phyloP scores from a whole-genome alignment of 1,284 basidiomycete genomes.

The Meripilus lineatus region DNA sequence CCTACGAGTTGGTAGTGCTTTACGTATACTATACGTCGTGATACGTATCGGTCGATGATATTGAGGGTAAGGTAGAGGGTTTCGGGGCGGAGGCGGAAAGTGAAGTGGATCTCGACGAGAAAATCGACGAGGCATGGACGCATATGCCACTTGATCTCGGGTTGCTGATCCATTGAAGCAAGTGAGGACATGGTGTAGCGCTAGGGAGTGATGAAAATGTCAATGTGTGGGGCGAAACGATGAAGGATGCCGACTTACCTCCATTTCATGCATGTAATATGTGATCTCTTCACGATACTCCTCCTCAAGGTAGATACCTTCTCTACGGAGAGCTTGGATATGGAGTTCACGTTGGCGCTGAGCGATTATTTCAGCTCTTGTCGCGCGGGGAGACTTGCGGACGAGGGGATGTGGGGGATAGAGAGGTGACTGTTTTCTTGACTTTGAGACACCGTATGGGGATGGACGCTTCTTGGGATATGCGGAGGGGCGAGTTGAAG shows the following conservation, averaged over 20 bases:
- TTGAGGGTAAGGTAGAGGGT: constrained; percentile 98
- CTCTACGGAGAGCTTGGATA: constrained; percentile 58
- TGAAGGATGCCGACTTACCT: constrained; percentile 57
- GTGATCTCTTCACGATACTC: constrained; percentile 95
- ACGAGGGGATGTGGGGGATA: constrained; percentile 38
- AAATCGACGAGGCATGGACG: constrained; percentile 99
- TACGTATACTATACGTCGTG: constrained; percentile 96
- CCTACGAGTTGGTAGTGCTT: constrained; percentile 99
- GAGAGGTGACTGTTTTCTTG: constrained; percentile 44
- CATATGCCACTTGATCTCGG: constrained; percentile 97
- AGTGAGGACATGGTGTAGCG: constrained; percentile 82
- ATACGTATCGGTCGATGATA: constrained; percentile 98
- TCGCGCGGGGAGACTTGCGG: constrained; percentile 59
- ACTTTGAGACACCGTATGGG: constrained; percentile 68
- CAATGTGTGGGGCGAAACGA: constrained; percentile 9
- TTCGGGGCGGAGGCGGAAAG: constrained; percentile 94
- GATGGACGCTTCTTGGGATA: constrained; percentile 82
- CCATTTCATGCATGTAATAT: constrained; percentile 95
- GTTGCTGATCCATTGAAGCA: constrained; percentile 97
- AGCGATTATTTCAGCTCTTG: constrained; percentile 51
- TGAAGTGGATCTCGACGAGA: constrained; percentile 97
- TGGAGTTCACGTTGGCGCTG: constrained; percentile 67
- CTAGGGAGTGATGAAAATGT: constrained; percentile 41
- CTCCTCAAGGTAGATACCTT: constrained; percentile 77
- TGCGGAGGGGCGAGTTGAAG: constrained; percentile 55